A percentile compares a stretch with the other conserved stretches of the same genome.
Conservation (phyloP, 192 early-diverging fungal genomes). For the Jimgerdemannia flammicorona region DNA sequence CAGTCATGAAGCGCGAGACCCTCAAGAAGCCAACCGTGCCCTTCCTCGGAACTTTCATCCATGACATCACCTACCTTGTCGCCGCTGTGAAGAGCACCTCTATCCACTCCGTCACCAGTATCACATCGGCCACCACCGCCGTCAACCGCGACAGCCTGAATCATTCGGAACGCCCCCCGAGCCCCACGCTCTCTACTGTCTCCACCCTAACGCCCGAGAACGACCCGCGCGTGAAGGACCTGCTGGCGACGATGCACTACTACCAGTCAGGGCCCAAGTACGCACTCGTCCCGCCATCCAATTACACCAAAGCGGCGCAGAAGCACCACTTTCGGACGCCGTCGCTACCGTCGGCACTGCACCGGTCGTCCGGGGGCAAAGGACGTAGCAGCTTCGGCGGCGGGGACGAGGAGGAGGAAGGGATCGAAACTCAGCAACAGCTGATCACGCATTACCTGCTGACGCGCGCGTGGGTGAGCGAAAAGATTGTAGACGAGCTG, state of each 20-base stretch:
- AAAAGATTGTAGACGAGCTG: conserved; percentile 75
- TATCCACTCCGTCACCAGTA: conserved; percentile 1
- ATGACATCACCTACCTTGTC: conserved; percentile 73
- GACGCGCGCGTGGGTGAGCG: conserved; percentile 64
- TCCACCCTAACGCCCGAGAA: conserved; percentile 30
- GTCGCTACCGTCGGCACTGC: conserved; percentile 41
- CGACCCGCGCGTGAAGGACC: conserved; percentile 54
- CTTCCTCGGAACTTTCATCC: conserved; percentile 71
- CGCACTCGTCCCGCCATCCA: conserved; percentile 38
- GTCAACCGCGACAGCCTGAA: conserved; percentile 20
- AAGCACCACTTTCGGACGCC: conserved; percentile 52
- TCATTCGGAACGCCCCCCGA: background rate
- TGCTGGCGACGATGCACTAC: conserved; percentile 51
- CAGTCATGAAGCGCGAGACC: conserved; percentile 25
- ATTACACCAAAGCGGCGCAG: conserved; percentile 44
- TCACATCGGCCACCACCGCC: conserved; percentile 15
- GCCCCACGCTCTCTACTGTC: conserved; percentile 5
- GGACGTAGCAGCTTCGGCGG: conserved; percentile 18
- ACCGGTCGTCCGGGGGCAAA: conserved; percentile 35
- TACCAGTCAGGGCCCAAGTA: conserved; percentile 58
- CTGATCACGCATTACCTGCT: conserved; percentile 70
- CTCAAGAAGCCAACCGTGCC: conserved; percentile 58
- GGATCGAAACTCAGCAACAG: conserved; percentile 51
- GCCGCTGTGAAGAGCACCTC: conserved; percentile 52
- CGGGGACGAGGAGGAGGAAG: conserved; percentile 54